Percentiles rank a stretch among this genome's conserved stretches.
These are phyloP conservation scores for Dacryopinax primogenitus DNA, from an alignment of 768 basidiomycete genomes.

Conservation along the genomic window DNA sequence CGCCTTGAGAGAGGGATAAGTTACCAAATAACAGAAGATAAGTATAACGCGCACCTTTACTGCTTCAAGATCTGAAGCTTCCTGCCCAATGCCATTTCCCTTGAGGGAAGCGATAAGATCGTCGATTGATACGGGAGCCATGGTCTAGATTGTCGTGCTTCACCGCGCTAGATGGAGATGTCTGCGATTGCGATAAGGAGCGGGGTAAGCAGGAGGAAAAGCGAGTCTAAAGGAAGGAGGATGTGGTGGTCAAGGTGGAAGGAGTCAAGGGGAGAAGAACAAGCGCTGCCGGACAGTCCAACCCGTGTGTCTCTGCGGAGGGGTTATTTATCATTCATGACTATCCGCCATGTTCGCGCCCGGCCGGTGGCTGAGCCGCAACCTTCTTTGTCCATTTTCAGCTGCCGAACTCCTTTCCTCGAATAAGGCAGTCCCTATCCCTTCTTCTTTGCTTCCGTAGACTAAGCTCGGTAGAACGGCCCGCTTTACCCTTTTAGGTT, in stretches of 20 bases:
- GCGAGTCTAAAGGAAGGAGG: background rate
- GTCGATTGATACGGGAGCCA: slow-evolving; percentile 1
- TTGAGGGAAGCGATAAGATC: slow-evolving; percentile 8
- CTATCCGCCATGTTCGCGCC: background rate
- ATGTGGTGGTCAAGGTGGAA: background rate
- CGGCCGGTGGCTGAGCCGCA: background rate
- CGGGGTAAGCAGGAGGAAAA: background rate
- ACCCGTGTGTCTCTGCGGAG: background rate
- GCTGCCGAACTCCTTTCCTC: background rate
- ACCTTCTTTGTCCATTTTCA: background rate
- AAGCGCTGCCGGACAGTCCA: background rate
- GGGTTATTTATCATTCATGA: background rate
- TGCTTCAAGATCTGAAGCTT: background rate
- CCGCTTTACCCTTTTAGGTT: background rate
- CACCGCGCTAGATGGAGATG: background rate
- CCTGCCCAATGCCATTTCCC: background rate
- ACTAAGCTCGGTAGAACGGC: slow-evolving; percentile 3
- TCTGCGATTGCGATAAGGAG: background rate
- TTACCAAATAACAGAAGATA: background rate
- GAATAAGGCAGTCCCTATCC: too few relatives aligned
- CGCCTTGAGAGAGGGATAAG: background rate
- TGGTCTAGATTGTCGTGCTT: background rate
- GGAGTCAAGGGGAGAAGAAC: background rate
- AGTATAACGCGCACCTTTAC: background rate
- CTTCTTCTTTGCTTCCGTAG: background rate